Conservation (phyloP, 2,329 filamentous ascomycete species). For the Microsporum canis region DNA sequence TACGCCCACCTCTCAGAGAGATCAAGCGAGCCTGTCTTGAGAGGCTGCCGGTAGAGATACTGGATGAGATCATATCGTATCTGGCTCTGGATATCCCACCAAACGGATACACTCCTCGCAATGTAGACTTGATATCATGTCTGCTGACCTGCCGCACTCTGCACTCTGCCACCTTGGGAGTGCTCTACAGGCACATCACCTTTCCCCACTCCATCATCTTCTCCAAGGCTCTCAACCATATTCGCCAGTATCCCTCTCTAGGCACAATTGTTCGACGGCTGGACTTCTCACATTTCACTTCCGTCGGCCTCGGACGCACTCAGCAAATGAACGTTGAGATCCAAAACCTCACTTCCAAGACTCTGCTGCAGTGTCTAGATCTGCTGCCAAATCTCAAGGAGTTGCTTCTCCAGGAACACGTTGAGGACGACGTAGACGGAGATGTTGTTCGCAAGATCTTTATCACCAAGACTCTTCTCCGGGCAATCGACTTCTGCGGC, state of each 20-base stretch:
- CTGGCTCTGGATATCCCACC: conserved; percentile 62
- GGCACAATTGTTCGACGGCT: conserved; percentile 66
- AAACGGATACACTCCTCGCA: conserved; percentile 65
- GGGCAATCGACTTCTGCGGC: conserved; percentile 65
- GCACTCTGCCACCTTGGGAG: conserved; percentile 60
- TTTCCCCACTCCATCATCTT: conserved; percentile 76
- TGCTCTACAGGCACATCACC: conserved; percentile 67
- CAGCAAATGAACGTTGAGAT: conserved; percentile 64
- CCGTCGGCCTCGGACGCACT: conserved; percentile 62
- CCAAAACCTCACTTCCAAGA: conserved; percentile 63
- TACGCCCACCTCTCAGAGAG: conserved; percentile 14
- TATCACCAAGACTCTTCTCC: conserved; percentile 51
- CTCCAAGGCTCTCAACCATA: conserved; percentile 63
- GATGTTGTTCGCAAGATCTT: conserved; percentile 61
- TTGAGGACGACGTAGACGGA: conserved; percentile 63
- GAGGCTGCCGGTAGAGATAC: conserved; percentile 56
- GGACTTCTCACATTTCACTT: conserved; percentile 80
- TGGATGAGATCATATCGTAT: conserved; percentile 62
- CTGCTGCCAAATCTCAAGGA: conserved; percentile 64
- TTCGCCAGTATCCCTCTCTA: conserved; percentile 54
- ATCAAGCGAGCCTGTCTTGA: conserved; percentile 46
- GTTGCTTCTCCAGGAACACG: conserved; percentile 68
- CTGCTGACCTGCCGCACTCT: conserved; percentile 64
- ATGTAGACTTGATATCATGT: conserved; percentile 65
- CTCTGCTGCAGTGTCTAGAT: conserved; percentile 58